Percentiles rank a stretch among this genome's conserved stretches.
Evolutionary conservation across 2,329 filamentous ascomycete species (phyloP).

Genomic region (Talaromyces sp.): DNA sequence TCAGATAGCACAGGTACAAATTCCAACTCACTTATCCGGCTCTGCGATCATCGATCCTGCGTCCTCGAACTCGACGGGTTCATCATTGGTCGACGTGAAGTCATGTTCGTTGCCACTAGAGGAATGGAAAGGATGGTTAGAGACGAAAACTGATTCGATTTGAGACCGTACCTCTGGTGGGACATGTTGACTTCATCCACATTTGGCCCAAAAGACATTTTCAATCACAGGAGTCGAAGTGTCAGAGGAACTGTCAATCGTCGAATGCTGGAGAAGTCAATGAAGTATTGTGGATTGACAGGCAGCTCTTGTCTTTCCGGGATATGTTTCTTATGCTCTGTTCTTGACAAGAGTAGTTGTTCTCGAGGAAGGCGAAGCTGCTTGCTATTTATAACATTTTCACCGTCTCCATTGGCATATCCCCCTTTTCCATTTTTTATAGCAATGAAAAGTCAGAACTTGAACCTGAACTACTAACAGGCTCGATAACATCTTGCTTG

Average conservation of each 20-base stretch:
- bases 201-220: neutral
- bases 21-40: neutral
- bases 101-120: neutral
- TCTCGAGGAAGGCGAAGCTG: neutral
- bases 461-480: neutral
- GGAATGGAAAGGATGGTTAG: neutral
- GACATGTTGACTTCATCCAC: neutral
- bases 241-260: neutral
- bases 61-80: neutral
- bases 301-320: neutral
- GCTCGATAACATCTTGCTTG: neutral
- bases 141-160: neutral
- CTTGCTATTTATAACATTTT: neutral
- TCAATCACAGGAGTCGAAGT: neutral
- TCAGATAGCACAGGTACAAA: neutral
- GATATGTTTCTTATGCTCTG: neutral
- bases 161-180: neutral
- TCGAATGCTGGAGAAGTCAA: neutral
- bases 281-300: neutral
- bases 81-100: neutral
- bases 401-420: neutral
- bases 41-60: neutral
- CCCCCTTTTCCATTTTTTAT: neutral
- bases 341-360: neutral
- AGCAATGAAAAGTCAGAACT: neutral